Conservation (phyloP, 805 yeast genomes). For the Saturnispora sekii region DNA sequence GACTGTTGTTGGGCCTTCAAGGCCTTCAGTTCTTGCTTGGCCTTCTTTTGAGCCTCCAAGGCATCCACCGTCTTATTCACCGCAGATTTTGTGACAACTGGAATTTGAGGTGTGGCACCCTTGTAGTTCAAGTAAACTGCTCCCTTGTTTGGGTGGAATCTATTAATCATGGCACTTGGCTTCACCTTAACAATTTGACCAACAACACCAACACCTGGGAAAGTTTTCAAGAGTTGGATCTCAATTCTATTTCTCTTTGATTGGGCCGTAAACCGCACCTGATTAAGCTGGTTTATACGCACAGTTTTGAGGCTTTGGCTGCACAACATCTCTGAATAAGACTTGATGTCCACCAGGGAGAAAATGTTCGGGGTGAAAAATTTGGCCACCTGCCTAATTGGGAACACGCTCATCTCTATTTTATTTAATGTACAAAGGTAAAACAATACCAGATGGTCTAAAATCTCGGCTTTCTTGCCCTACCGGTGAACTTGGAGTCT, state of each 20-base stretch:
- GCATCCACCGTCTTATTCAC: constrained; percentile 10
- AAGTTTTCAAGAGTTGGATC: constrained; percentile 68
- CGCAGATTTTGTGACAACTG: constrained; percentile 21
- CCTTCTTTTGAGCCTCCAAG: constrained; percentile 10
- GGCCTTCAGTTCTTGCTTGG: constrained; percentile 7
- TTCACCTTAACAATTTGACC: constrained; percentile 71
- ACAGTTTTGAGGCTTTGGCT: neutral
- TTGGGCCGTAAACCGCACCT: constrained; percentile 36
- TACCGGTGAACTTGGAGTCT: constrained; percentile 87
- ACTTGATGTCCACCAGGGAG: neutral
- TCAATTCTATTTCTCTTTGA: constrained; percentile 47
- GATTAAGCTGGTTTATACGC: constrained; percentile 9
- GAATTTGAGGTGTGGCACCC: constrained; percentile 26
- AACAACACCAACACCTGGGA: constrained; percentile 49
- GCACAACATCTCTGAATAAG: neutral
- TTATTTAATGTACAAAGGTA: constrained; percentile 1
- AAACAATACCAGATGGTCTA: constrained; percentile 16
- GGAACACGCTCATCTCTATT: neutral
- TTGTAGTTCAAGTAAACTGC: constrained; percentile 52
- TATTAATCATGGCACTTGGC: constrained; percentile 78
- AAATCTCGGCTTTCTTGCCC: constrained; percentile 64
- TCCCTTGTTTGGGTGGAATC: constrained; percentile 57
- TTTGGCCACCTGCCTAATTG: neutral
- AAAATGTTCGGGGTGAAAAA: neutral
- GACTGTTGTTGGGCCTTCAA: constrained; percentile 6